These are phyloP conservation scores for Cercospora sp. DNA, from an alignment of 2,329 filamentous ascomycete species.

Conservation along the genomic window DNA sequence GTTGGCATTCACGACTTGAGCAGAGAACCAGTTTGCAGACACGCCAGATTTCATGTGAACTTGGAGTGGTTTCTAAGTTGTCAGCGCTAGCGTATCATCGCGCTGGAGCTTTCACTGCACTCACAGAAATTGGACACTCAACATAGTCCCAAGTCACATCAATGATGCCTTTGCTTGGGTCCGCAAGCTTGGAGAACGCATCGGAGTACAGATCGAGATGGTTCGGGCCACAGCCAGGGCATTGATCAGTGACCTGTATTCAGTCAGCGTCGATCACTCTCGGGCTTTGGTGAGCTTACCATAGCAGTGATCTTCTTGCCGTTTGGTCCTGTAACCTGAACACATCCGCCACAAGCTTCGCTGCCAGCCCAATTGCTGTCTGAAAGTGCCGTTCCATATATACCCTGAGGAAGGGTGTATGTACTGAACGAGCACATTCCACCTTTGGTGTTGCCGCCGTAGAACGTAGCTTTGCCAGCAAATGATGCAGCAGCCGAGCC, in stretches of 20 bases:
- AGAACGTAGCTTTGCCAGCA: constrained; percentile 31
- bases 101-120: not conserved
- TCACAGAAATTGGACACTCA: constrained; percentile 51
- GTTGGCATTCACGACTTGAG: constrained; percentile 66
- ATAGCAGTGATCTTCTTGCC: constrained; percentile 61
- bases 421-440: constrained; percentile 65
- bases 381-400: constrained; percentile 64
- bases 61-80: constrained; percentile 39
- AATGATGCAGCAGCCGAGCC: constrained; percentile 21
- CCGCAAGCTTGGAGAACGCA: constrained; percentile 52
- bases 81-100: not conserved
- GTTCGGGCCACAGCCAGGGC: constrained; percentile 55
- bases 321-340: constrained; percentile 58
- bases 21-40: constrained; percentile 57
- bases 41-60: constrained; percentile 57
- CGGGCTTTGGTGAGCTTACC: constrained; percentile 45
- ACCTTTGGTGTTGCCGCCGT: constrained; percentile 44
- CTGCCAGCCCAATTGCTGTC: constrained; percentile 58
- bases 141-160: constrained; percentile 53
- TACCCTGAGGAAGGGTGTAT: constrained; percentile 60
- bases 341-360: constrained; percentile 61
- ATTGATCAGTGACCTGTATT: constrained; percentile 57
- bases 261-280: not conserved
- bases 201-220: constrained; percentile 58
- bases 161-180: constrained; percentile 51